phyloP scores from a whole-genome alignment of 805 yeast species.

The Saccharomycopsis selenospora region DNA sequence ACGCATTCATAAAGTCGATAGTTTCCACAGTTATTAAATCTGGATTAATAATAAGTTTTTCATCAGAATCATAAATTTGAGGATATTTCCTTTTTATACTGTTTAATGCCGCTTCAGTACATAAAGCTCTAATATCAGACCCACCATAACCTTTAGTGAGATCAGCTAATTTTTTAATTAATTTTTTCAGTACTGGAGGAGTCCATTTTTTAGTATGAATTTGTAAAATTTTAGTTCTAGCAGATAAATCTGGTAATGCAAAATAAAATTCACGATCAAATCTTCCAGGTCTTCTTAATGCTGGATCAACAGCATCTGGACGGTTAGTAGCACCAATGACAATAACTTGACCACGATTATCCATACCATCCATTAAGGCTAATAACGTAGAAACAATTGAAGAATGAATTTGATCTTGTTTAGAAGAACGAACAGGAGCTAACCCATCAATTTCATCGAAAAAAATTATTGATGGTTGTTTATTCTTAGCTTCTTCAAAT shows the following conservation, averaged over 20 bases:
- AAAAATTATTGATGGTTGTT: constrained; percentile 92
- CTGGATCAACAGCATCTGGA: constrained; percentile 98
- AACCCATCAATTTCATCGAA: constrained; percentile 97
- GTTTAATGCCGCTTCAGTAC: constrained; percentile 91
- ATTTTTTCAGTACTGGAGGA: constrained; percentile 54
- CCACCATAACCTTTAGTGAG: constrained; percentile 97
- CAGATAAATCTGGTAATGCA: constrained; percentile 78
- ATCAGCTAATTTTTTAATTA: constrained; percentile 61
- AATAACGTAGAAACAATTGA: constrained; percentile 90
- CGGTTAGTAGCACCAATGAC: constrained; percentile 97
- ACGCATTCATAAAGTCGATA: constrained; percentile 77
- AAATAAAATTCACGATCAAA: constrained; percentile 96
- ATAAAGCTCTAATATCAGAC: constrained; percentile 88
- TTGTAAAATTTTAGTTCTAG: constrained; percentile 68
- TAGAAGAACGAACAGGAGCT: constrained; percentile 95
- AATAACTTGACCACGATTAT: constrained; percentile 94
- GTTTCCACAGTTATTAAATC: constrained; percentile 63
- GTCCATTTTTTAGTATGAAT: constrained; percentile 90
- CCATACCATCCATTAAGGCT: constrained; percentile 99
- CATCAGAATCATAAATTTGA: constrained; percentile 73
- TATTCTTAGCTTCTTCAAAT: constrained; percentile 93
- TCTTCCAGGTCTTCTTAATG: constrained; percentile 92
- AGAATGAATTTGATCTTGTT: constrained; percentile 98
- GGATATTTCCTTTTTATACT: constrained; percentile 91
- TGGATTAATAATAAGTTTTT: constrained; percentile 70